phyloP scores from a whole-genome alignment of 768 basidiomycete genomes.

The Paxillus involutus region DNA sequence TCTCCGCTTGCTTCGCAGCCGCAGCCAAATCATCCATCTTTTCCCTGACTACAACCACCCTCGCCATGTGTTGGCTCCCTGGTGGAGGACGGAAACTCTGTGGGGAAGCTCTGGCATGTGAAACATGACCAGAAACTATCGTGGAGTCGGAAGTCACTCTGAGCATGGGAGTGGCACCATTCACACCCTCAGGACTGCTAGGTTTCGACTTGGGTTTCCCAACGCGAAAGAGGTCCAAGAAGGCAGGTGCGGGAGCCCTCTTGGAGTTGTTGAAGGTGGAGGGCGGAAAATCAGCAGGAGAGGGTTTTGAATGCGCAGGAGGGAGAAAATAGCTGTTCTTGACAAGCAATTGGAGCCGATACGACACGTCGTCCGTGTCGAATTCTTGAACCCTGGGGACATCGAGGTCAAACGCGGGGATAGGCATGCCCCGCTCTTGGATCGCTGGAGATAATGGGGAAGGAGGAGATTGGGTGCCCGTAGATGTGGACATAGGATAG shows the following conservation, averaged over 20 bases:
- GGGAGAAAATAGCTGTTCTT: slow-evolving; percentile 89
- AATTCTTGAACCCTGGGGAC: slow-evolving; percentile 50
- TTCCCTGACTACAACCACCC: slow-evolving; percentile 84
- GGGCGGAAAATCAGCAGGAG: slow-evolving; percentile 59
- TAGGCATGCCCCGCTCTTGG: slow-evolving; percentile 40
- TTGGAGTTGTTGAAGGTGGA: slow-evolving; percentile 28
- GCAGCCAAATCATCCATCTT: slow-evolving; percentile 68
- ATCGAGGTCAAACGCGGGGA: slow-evolving; percentile 50
- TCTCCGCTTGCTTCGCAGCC: slow-evolving; percentile 76
- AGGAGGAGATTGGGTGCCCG: slow-evolving; percentile 60
- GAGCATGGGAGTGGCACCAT: slow-evolving; percentile 46
- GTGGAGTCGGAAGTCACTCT: slow-evolving; percentile 69
- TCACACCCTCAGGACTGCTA: slow-evolving; percentile 42
- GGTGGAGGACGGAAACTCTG: slow-evolving; percentile 33
- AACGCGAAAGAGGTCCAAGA: slow-evolving; percentile 71
- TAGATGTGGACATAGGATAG: slow-evolving; percentile 73
- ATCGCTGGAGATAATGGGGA: slow-evolving; percentile 60
- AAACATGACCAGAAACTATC: slow-evolving; percentile 41
- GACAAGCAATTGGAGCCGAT: slow-evolving; percentile 79
- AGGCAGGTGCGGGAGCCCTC: slow-evolving; percentile 49
- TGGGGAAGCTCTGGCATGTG: slow-evolving; percentile 37
- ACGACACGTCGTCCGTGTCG: slow-evolving; percentile 78
- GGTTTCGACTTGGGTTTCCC: slow-evolving; percentile 70
- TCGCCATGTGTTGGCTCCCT: slow-evolving; percentile 43
- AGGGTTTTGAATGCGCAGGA: slow-evolving; percentile 83